Percentiles rank a stretch among this genome's conserved stretches.
phyloP scores from a whole-genome alignment of 1,284 basidiomycete species.

The Malassezia sp. region DNA sequence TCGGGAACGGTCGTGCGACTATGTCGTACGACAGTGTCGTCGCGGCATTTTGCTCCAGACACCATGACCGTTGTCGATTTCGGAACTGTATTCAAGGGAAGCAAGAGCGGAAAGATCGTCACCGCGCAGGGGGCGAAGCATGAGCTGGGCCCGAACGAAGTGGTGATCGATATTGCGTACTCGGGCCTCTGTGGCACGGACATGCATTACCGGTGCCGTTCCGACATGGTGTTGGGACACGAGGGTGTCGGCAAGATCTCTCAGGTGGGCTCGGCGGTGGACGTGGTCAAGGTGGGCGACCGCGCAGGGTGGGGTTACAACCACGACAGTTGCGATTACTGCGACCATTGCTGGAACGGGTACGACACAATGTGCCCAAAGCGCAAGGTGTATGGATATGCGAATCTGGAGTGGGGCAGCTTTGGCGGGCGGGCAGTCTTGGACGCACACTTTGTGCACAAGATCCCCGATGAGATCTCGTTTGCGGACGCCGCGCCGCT shows the following conservation, averaged over 20 bases:
- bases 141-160: constrained; percentile 22
- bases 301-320: constrained; percentile 43
- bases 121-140: constrained; percentile 20
- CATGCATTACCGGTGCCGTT: constrained; percentile 27
- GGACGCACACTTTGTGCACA: constrained; percentile 30
- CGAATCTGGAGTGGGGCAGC: constrained; percentile 31
- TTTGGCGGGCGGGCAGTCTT: constrained; percentile 41
- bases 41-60: too few relatives aligned
- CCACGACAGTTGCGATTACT: constrained; percentile 31
- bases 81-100: constrained; percentile 38
- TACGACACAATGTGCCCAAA: constrained; percentile 32
- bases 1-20: too few relatives aligned
- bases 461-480: constrained; percentile 31
- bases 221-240: constrained; percentile 36
- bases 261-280: constrained; percentile 30
- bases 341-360: constrained; percentile 35
- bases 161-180: constrained; percentile 39
- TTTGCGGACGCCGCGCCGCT: constrained; percentile 46
- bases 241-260: constrained; percentile 41
- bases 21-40: too few relatives aligned
- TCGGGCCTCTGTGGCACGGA: constrained; percentile 42
- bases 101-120: constrained; percentile 32
- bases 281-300: constrained; percentile 30
- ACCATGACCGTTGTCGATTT: constrained; percentile 20
- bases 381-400: constrained; percentile 27